Evolutionary conservation across 176 grass and related monocot species (phyloP).

Genomic region (Chloris gayana): DNA sequence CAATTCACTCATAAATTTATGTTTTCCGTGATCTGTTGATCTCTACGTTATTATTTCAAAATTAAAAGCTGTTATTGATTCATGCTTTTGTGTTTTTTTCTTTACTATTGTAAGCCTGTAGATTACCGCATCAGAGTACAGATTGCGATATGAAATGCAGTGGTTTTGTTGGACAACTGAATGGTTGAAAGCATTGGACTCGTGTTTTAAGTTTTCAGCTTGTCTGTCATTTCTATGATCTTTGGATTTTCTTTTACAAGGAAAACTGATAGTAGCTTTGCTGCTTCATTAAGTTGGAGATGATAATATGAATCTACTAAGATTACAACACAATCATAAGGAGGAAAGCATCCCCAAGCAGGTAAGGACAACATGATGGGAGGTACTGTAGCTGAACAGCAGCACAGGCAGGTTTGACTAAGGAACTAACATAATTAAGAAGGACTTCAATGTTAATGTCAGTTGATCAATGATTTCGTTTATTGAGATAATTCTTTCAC

Average conservation of each 20-base stretch:
- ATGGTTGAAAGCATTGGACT: slow-evolving; percentile 15
- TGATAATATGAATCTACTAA: not conserved
- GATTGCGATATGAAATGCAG: not conserved
- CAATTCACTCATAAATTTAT: too few relatives aligned
- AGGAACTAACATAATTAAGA: not conserved
- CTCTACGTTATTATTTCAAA: not conserved
- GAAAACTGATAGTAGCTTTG: not conserved
- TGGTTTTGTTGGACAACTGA: not conserved
- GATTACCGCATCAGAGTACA: not conserved
- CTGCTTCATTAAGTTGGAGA: not conserved
- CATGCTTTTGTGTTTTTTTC: not conserved
- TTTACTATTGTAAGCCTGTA: not conserved
- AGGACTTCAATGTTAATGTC: not conserved
- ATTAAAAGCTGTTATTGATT: not conserved
- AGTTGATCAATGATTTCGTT: not conserved
- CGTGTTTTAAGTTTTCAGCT: slow-evolving; percentile 16
- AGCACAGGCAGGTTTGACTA: not conserved
- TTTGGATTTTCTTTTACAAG: not conserved
- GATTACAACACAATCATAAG: not conserved
- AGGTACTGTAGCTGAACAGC: not conserved
- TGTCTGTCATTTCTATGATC: not conserved
- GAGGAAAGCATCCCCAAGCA: not conserved
- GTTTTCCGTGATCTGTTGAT: not conserved
- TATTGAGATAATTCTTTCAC: not conserved
- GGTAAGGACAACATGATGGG: not conserved